phyloP scores from a whole-genome alignment of 495 filamentous ascomycete genomes.

The Chlorociboria aeruginascens region DNA sequence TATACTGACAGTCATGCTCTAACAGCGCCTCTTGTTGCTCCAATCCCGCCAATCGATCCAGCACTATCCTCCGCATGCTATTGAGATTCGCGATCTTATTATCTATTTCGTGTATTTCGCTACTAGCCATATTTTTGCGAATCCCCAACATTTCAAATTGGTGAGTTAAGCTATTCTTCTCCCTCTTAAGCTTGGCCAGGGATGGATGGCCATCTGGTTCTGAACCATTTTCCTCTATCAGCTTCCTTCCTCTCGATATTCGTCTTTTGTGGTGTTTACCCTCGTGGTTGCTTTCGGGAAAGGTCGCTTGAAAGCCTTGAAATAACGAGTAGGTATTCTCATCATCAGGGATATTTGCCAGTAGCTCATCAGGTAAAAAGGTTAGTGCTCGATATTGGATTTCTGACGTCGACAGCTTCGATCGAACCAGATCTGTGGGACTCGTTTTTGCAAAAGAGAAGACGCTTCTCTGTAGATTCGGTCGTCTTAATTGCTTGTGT shows the following conservation, averaged over 20 bases:
- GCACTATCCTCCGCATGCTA: conserved; percentile 84
- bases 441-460: conserved; percentile 81
- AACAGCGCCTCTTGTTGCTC: conserved; percentile 87
- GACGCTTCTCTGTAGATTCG: conserved; percentile 73
- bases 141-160: conserved; percentile 83
- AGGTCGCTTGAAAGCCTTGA: conserved; percentile 86
- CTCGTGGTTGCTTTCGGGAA: conserved; percentile 61
- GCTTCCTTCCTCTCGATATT: conserved; percentile 57
- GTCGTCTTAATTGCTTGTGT: conserved; percentile 74
- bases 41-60: conserved; percentile 79
- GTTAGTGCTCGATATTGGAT: conserved; percentile 90
- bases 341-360: conserved; percentile 74
- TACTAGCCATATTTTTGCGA: conserved; percentile 94
- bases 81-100: conserved; percentile 91
- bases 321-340: conserved; percentile 84
- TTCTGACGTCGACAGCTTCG: conserved; percentile 79
- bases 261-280: conserved; percentile 59
- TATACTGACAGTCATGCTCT: conserved; percentile 66
- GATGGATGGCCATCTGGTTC: conserved; percentile 33
- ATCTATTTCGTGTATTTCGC: conserved; percentile 93
- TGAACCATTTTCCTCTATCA: conserved; percentile 48
- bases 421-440: conserved; percentile 84
- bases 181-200: conserved; percentile 59
- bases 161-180: conserved; percentile 64
- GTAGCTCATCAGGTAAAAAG: conserved; percentile 81